Conservation (phyloP, 352 stramenopile genomes). For the Phytophthora hibernalis region DNA sequence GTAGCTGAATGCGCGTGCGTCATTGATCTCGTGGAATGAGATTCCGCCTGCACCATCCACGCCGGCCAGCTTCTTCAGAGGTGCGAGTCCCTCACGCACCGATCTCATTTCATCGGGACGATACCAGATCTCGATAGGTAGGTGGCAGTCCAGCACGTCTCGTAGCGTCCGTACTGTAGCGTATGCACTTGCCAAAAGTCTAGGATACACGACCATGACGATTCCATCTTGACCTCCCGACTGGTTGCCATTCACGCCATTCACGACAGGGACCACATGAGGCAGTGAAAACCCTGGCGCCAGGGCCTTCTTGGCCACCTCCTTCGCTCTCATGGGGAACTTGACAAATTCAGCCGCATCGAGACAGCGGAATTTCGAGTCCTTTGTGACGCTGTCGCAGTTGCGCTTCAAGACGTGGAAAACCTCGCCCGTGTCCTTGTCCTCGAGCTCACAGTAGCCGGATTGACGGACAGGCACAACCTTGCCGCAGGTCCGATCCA, state of each 20-base stretch:
- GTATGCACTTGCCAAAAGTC: slow-evolving; percentile 22
- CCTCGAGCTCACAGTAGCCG: slow-evolving; percentile 57
- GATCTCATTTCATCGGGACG: slow-evolving; percentile 39
- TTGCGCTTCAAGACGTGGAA: slow-evolving; percentile 51
- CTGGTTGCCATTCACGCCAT: slow-evolving; percentile 17
- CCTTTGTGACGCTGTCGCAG: slow-evolving; percentile 53
- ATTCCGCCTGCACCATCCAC: slow-evolving; percentile 22
- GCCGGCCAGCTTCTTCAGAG: slow-evolving; percentile 27
- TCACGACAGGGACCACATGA: slow-evolving; percentile 17
- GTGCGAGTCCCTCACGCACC: slow-evolving; percentile 6
- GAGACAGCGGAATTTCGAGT: slow-evolving; percentile 58
- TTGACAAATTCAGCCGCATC: slow-evolving; percentile 70
- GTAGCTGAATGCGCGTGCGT: slow-evolving; percentile 50
- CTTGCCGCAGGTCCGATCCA: slow-evolving; percentile 28
- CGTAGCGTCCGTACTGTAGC: slow-evolving; percentile 23
- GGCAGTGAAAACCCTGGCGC: slow-evolving; percentile 14
- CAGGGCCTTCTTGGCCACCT: slow-evolving; percentile 40
- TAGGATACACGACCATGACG: slow-evolving; percentile 32
- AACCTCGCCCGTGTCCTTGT: slow-evolving; percentile 39
- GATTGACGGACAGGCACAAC: slow-evolving; percentile 31
- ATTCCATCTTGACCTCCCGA: slow-evolving; percentile 20
- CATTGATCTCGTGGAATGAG: slow-evolving; percentile 41
- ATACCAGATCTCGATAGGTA: slow-evolving; percentile 70
- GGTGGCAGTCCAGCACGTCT: slow-evolving; percentile 17
- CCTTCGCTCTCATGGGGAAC: slow-evolving; percentile 46